phyloP scores from a whole-genome alignment of 305 asterid genomes.

The Solanum aculeatissimum region DNA sequence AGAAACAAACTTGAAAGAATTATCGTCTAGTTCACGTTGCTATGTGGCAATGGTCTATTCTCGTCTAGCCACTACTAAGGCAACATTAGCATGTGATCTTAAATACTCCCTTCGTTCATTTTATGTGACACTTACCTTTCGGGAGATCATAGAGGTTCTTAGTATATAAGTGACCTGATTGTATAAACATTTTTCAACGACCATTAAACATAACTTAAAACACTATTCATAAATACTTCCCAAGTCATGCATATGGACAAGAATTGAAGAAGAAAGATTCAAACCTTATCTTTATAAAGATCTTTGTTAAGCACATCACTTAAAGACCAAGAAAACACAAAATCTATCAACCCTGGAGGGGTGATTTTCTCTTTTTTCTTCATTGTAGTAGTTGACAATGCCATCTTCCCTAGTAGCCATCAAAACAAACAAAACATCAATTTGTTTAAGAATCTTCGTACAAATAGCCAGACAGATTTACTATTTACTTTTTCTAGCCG shows the following conservation, averaged over 20 bases:
- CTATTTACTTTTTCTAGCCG: not conserved
- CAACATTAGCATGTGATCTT: too few relatives aligned
- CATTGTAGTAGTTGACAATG: not conserved
- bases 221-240: not conserved
- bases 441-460: not conserved
- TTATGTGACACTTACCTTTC: too few relatives aligned
- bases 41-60: too few relatives aligned
- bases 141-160: too few relatives aligned
- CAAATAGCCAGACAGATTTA: not conserved
- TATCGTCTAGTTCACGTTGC: too few relatives aligned
- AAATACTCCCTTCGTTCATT: too few relatives aligned
- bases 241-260: too few relatives aligned
- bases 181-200: not conserved
- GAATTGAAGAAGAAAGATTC: not conserved
- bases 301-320: slow-evolving; percentile 22
- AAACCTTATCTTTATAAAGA: slow-evolving; percentile 24
- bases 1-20: too few relatives aligned
- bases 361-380: not conserved
- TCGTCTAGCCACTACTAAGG: too few relatives aligned
- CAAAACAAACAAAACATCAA: not conserved
- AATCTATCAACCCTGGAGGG: slow-evolving; percentile 1
- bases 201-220: not conserved
- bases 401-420: not conserved
- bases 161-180: not conserved
- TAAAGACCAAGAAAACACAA: slow-evolving; percentile 41